Evolutionary conservation across 202 grass and related monocot species (phyloP).

Genomic region (Cymbopogon flexuosus): DNA sequence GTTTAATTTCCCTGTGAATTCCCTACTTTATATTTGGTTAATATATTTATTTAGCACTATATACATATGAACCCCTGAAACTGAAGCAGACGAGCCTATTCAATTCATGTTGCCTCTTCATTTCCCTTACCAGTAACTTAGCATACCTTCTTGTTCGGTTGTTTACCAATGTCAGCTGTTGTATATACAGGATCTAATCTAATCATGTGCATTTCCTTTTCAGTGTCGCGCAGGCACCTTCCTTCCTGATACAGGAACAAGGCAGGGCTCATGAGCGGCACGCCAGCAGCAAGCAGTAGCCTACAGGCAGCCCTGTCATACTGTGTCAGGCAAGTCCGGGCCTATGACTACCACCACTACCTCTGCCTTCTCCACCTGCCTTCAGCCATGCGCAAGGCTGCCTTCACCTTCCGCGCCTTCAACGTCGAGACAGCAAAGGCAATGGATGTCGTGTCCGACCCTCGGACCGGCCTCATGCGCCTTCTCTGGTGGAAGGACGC

Average conservation of each 20-base stretch:
- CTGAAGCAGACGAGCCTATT: not conserved
- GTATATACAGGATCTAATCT: not conserved
- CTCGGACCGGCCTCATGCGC: conserved; percentile 75
- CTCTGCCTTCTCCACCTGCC: conserved; percentile 88
- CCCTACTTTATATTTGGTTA: not conserved
- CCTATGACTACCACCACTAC: conserved; percentile 88
- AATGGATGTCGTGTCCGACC: conserved; percentile 67
- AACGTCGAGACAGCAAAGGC: conserved; percentile 80
- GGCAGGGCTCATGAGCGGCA: conserved; percentile 33
- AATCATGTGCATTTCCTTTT: not conserved
- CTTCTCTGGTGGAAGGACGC: conserved; percentile 90
- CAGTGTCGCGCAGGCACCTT: not conserved
- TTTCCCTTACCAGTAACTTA: not conserved
- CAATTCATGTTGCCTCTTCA: not conserved
- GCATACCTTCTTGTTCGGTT: not conserved
- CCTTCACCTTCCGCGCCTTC: conserved; percentile 70
- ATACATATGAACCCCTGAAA: not conserved
- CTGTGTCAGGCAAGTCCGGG: conserved; percentile 74
- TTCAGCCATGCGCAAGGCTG: conserved; percentile 56
- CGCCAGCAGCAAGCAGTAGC: conserved; percentile 14
- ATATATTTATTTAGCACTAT: not conserved
- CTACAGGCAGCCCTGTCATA: conserved; percentile 63
- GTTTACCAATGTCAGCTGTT: not conserved
- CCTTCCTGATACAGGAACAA: not conserved
- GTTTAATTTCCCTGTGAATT: not conserved